These are phyloP conservation scores for Syncephalastrum monosporum DNA, from an alignment of 371 early-diverging fungal genomes.

Conservation along the genomic window DNA sequence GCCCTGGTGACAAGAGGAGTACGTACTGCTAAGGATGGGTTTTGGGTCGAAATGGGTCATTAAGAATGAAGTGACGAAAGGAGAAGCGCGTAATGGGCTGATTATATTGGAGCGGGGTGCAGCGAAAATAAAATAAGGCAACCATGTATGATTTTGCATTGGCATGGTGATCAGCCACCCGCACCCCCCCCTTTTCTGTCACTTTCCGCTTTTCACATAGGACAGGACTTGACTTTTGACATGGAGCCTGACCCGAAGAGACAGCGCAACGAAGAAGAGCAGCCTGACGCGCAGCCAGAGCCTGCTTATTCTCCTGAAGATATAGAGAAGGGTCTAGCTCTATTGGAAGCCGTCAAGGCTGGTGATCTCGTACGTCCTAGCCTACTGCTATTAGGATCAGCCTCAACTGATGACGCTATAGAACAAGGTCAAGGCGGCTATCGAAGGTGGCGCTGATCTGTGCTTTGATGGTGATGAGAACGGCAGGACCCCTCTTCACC, in stretches of 20 bases:
- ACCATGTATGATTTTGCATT: constrained; percentile 1
- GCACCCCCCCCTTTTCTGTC: no score
- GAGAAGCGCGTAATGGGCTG: no score
- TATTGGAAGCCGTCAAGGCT: constrained; percentile 36
- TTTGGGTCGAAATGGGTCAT: no score
- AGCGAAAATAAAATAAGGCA: constrained; percentile 1
- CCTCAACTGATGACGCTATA: constrained; percentile 5
- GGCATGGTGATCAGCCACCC: constrained; percentile 4
- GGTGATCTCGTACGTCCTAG: constrained; percentile 37
- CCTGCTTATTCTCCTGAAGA: constrained; percentile 36
- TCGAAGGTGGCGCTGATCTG: constrained; percentile 39
- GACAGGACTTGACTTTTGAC: background rate
- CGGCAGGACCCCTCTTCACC: constrained; percentile 51
- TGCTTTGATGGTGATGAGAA: constrained; percentile 39
- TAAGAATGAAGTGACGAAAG: no score
- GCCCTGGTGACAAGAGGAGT: no score
- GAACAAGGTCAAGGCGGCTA: constrained; percentile 37
- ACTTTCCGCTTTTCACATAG: background rate
- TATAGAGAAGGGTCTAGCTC: constrained; percentile 27
- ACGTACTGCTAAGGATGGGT: no score
- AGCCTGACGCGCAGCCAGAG: no score
- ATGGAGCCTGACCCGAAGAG: constrained; percentile 5
- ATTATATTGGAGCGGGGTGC: background rate
- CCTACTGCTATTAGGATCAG: background rate
- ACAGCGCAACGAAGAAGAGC: constrained; percentile 11